These are phyloP conservation scores for Nidula niveotomentosa DNA, from an alignment of 1,284 basidiomycete species.

Conservation along the genomic window DNA sequence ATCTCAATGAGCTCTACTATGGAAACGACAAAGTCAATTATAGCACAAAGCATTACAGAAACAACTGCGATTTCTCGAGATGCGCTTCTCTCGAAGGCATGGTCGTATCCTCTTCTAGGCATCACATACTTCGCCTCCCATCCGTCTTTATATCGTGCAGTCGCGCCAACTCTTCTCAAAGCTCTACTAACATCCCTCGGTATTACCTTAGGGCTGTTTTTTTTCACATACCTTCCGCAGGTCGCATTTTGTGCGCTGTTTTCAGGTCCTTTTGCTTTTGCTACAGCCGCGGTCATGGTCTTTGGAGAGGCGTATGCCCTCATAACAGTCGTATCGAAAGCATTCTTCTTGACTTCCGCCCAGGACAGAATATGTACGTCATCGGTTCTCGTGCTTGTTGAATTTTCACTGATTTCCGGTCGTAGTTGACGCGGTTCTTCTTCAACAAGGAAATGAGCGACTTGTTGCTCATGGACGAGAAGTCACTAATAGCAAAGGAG, in stretches of 20 bases:
- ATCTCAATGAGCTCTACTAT: constrained; percentile 4
- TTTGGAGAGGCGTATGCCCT: constrained; percentile 39
- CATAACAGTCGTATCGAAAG: constrained; percentile 44
- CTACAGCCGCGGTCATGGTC: constrained; percentile 36
- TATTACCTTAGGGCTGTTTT: constrained; percentile 50
- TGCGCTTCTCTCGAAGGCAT: constrained; percentile 29
- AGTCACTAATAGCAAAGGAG: constrained; percentile 22
- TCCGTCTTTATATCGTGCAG: constrained; percentile 32
- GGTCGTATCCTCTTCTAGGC: constrained; percentile 35
- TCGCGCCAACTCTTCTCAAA: constrained; percentile 38
- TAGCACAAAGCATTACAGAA: constrained; percentile 11
- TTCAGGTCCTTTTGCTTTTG: constrained; percentile 55
- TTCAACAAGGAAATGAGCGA: constrained; percentile 37
- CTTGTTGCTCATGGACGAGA: constrained; percentile 39
- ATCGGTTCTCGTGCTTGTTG: constrained; percentile 11
- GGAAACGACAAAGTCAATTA: constrained; percentile 9
- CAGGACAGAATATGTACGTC: constrained; percentile 35
- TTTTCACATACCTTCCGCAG: constrained; percentile 71
- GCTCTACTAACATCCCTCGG: constrained; percentile 35
- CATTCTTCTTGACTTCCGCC: constrained; percentile 45
- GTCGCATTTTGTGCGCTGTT: constrained; percentile 64
- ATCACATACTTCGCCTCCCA: constrained; percentile 31
- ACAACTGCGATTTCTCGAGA: constrained; percentile 17
- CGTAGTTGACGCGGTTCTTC: constrained; percentile 41
- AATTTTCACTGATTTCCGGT: constrained; percentile 10